Evolutionary conservation across 139 green algal genomes (phyloP).

Genomic region (Choricystis sp.): DNA sequence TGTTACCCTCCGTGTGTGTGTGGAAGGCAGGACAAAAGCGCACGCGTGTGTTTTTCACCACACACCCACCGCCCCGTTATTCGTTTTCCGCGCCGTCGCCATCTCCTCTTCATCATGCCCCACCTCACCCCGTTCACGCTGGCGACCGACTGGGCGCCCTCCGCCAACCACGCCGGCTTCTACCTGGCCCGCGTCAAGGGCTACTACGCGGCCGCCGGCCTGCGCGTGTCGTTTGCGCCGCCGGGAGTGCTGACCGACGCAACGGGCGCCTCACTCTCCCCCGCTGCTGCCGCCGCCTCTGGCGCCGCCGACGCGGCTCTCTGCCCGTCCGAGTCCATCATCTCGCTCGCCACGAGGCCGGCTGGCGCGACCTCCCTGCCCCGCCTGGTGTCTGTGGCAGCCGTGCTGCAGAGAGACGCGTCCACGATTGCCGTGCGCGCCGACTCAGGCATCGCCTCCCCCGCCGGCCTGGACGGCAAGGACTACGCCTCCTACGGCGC

Average conservation of each 20-base stretch:
- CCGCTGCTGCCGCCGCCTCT: constrained; percentile 25
- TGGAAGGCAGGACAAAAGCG: too few species aligned
- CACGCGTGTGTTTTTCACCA: too few species aligned
- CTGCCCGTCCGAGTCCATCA: constrained; percentile 40
- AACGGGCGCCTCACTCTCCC: too few species aligned
- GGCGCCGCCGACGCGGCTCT: constrained; percentile 7
- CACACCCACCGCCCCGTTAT: too few species aligned
- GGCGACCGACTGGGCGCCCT: too few species aligned
- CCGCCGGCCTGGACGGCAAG: constrained; percentile 56
- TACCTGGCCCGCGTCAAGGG: constrained; percentile 23
- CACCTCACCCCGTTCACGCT: too few species aligned
- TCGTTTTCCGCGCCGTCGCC: too few species aligned
- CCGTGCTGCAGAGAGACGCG: constrained; percentile 38
- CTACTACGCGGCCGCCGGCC: constrained; percentile 18
- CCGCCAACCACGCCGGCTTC: too few species aligned
- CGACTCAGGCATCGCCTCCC: constrained; percentile 23
- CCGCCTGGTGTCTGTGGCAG: constrained; percentile 28
- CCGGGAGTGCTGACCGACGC: constrained; percentile 41
- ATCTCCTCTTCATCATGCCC: too few species aligned
- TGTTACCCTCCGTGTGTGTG: too few species aligned
- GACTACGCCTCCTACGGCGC: constrained; percentile 57
- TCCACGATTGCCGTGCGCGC: constrained; percentile 61
- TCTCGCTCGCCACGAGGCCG: constrained; percentile 22
- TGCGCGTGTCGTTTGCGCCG: constrained; percentile 38
- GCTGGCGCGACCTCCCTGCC: constrained; percentile 3